A percentile compares a stretch with the other conserved stretches of the same genome.
Evolutionary conservation across 495 filamentous ascomycete genomes (phyloP).

Genomic region (Penicillium steckii): DNA sequence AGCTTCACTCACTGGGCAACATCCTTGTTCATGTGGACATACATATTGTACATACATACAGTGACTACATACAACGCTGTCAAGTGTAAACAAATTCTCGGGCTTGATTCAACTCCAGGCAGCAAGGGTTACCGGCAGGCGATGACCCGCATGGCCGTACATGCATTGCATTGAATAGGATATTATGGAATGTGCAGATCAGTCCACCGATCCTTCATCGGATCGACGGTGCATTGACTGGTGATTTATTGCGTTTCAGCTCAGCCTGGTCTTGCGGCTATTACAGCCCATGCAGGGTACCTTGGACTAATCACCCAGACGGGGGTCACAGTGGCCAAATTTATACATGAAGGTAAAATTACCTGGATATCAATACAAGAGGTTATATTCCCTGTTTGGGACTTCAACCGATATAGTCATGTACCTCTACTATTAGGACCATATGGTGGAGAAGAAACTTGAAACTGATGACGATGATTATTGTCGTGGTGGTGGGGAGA

Average conservation of each 20-base stretch:
- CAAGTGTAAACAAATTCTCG: neutral
- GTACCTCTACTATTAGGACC: no score
- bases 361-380: neutral
- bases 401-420: no score
- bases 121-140: slow-evolving; percentile 6
- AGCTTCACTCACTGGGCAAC: neutral
- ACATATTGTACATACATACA: neutral
- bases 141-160: slow-evolving; percentile 1
- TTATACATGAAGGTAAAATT: neutral
- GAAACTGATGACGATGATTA: no score
- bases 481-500: neutral
- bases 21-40: neutral
- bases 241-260: slow-evolving; percentile 28
- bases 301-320: neutral
- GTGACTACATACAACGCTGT: neutral
- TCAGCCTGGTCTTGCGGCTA: slow-evolving; percentile 21
- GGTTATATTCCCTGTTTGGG: neutral
- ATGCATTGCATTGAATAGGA: neutral
- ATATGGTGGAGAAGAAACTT: neutral
- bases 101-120: slow-evolving; percentile 1
- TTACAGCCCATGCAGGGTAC: slow-evolving; percentile 13
- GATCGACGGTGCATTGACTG: slow-evolving; percentile 27
- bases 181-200: slow-evolving; percentile 15
- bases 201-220: slow-evolving; percentile 4
- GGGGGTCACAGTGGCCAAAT: neutral